These are phyloP conservation scores for Saccharomycopsis sp. DNA, from an alignment of 805 yeast genomes.

Conservation along the genomic window DNA sequence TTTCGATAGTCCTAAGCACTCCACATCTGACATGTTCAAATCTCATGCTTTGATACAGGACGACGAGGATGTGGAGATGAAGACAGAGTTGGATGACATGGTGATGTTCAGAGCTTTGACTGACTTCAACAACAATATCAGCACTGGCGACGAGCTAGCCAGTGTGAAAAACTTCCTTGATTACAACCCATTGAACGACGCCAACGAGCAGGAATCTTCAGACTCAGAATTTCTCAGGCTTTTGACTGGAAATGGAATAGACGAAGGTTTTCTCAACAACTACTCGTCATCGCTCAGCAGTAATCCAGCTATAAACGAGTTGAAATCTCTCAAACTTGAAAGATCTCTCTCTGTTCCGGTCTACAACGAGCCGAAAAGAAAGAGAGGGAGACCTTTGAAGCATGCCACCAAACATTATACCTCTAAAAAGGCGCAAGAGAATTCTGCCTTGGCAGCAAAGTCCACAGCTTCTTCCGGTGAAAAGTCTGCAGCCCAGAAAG, in stretches of 20 bases:
- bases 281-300: background rate
- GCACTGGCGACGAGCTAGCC: background rate
- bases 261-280: background rate
- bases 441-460: too few relatives aligned
- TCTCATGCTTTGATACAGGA: background rate
- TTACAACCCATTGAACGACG: conserved; percentile 8
- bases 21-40: background rate
- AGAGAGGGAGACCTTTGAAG: background rate
- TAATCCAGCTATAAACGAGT: background rate
- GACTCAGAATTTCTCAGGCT: background rate
- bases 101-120: background rate
- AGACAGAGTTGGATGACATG: background rate
- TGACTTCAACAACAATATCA: background rate
- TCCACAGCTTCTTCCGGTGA: conserved; percentile 31
- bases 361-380: conserved; percentile 5
- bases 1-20: background rate
- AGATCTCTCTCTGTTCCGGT: conserved; percentile 12
- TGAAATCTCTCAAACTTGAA: conserved; percentile 8
- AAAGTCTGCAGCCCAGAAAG: conserved; percentile 29
- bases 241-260: background rate
- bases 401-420: background rate
- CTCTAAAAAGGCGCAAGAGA: background rate
- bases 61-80: background rate
- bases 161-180: conserved; percentile 6
- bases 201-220: background rate